phyloP scores from a whole-genome alignment of 768 basidiomycete species.

The Cystofilobasidium bisporidii region DNA sequence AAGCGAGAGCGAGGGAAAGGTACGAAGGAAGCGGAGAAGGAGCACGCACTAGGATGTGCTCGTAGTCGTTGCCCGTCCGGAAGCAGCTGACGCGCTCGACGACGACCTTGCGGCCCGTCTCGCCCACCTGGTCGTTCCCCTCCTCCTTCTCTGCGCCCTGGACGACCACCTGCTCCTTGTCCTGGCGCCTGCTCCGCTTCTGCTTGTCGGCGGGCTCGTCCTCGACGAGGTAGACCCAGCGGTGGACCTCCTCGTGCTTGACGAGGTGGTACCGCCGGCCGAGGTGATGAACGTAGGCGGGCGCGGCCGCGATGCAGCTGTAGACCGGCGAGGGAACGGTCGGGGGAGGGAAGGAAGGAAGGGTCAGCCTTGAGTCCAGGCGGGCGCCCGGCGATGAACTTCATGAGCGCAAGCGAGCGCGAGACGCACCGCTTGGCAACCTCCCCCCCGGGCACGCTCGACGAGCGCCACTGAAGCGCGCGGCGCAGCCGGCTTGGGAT shows the following conservation, averaged over 20 bases:
- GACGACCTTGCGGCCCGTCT: neutral
- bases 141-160: too few relatives aligned
- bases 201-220: neutral
- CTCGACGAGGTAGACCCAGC: neutral
- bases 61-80: neutral
- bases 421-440: too few relatives aligned
- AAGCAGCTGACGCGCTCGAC: neutral
- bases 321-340: too few relatives aligned
- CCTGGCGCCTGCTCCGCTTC: too few relatives aligned
- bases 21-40: neutral
- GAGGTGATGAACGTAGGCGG: too few relatives aligned
- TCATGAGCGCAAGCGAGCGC: too few relatives aligned
- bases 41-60: neutral
- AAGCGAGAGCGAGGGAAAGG: neutral
- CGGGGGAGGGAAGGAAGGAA: neutral
- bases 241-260: neutral
- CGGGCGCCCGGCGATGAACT: too few relatives aligned
- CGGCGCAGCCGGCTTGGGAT: neutral
- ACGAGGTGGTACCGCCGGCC: neutral
- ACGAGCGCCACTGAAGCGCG: neutral
- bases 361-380: too few relatives aligned
- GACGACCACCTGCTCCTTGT: too few relatives aligned
- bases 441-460: too few relatives aligned
- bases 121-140: neutral
- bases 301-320: neutral